Conservation (phyloP, 2,329 filamentous ascomycete species). For the Fusarium euwallaceae region DNA sequence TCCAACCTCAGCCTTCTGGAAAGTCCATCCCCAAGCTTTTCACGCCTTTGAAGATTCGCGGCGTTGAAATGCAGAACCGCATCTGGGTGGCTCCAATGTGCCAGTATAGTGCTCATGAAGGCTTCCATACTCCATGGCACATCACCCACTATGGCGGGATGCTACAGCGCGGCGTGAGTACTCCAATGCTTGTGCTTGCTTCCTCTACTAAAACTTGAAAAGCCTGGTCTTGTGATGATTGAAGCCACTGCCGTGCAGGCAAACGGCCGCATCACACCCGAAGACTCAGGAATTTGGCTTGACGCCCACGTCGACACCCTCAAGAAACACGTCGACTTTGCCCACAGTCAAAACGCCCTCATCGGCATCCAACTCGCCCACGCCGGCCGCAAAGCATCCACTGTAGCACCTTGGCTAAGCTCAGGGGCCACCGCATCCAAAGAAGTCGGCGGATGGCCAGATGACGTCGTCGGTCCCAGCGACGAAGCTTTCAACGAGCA, state of each 20-base stretch:
- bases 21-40: slow-evolving; percentile 65
- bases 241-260: slow-evolving; percentile 78
- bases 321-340: slow-evolving; percentile 72
- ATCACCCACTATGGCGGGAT: slow-evolving; percentile 80
- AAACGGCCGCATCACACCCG: slow-evolving; percentile 79
- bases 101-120: slow-evolving; percentile 59
- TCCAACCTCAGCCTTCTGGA: slow-evolving; percentile 56
- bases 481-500: slow-evolving; percentile 67
- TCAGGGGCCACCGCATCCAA: slow-evolving; percentile 58
- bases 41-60: slow-evolving; percentile 61
- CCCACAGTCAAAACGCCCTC: slow-evolving; percentile 74
- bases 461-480: slow-evolving; percentile 62
- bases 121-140: slow-evolving; percentile 80
- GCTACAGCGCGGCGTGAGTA: slow-evolving; percentile 71
- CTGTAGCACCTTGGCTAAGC: slow-evolving; percentile 68
- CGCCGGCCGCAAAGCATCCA: slow-evolving; percentile 71
- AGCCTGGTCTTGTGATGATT: slow-evolving; percentile 72
- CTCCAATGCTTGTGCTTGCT: not conserved
- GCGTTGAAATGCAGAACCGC: slow-evolving; percentile 60
- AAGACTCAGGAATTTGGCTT: slow-evolving; percentile 77
- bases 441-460: slow-evolving; percentile 65
- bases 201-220: not conserved
- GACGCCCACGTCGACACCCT: slow-evolving; percentile 76
- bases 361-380: slow-evolving; percentile 79
- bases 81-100: slow-evolving; percentile 63